Evolutionary conservation across 768 basidiomycete species (phyloP).

Genomic region (Pulveroboletus sp.): DNA sequence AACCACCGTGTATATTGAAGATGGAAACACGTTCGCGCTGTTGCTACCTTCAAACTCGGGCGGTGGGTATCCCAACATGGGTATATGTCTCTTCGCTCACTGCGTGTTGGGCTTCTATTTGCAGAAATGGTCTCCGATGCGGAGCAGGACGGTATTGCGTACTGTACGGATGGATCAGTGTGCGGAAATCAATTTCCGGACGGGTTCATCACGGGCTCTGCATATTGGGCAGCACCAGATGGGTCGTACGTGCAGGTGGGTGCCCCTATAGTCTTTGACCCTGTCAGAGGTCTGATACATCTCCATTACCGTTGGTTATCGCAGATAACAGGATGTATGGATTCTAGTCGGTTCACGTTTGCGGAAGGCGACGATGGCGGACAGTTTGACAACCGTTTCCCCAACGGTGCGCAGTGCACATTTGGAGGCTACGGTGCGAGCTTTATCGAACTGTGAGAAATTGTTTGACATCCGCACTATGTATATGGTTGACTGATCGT

Average conservation of each 20-base stretch:
- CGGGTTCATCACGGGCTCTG: constrained; percentile 39
- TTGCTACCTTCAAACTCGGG: constrained; percentile 31
- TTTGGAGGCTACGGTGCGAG: constrained; percentile 51
- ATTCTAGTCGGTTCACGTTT: constrained; percentile 30
- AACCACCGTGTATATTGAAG: constrained; percentile 37
- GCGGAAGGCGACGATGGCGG: constrained; percentile 41
- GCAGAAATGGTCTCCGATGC: constrained; percentile 39
- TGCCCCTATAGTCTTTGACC: no score
- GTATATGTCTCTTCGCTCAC: not conserved
- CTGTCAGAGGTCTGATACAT: no score
- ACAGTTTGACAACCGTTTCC: constrained; percentile 49
- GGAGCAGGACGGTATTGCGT: constrained; percentile 36
- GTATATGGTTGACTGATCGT: not conserved
- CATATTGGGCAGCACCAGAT: constrained; percentile 32
- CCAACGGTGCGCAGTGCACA: constrained; percentile 51
- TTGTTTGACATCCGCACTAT: not conserved
- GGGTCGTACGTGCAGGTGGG: constrained; percentile 41
- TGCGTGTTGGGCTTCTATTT: not conserved
- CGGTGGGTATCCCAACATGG: constrained; percentile 22
- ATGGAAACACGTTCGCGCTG: constrained; percentile 32
- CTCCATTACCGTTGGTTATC: not conserved
- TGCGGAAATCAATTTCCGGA: constrained; percentile 31
- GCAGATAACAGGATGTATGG: constrained; percentile 42
- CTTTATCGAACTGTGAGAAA: constrained; percentile 47
- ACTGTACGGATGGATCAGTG: constrained; percentile 30